Evolutionary conservation across 257 asterid genomes (phyloP).

Genomic region (Prunella vulgaris): DNA sequence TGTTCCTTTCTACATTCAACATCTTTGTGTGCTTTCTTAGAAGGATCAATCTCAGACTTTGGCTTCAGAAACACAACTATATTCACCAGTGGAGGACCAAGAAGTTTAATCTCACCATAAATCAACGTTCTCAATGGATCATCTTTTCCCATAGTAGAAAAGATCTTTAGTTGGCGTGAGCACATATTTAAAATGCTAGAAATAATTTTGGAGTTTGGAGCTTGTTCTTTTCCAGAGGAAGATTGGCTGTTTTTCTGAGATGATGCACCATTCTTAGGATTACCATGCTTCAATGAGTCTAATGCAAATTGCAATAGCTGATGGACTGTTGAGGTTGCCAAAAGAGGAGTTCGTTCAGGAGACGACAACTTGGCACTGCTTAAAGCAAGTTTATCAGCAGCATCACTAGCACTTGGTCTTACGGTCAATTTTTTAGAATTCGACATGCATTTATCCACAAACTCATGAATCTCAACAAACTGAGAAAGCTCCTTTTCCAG

Average conservation of each 20-base stretch:
- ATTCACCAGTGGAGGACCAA: conserved; percentile 66
- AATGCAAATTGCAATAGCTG: conserved; percentile 46
- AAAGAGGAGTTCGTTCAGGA: conserved; percentile 60
- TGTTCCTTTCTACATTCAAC: conserved; percentile 53
- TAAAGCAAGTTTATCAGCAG: conserved; percentile 37
- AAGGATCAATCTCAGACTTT: conserved; percentile 29
- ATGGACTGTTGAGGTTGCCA: conserved; percentile 59
- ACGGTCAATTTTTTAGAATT: conserved; percentile 33
- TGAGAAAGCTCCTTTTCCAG: conserved; percentile 61
- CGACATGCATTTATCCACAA: conserved; percentile 39
- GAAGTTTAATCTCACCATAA: conserved; percentile 59
- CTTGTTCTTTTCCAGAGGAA: conserved; percentile 39
- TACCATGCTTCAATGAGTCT: conserved; percentile 32
- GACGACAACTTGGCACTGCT: conserved; percentile 35
- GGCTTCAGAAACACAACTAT: conserved; percentile 49
- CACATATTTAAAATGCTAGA: conserved; percentile 45
- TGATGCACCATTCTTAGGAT: conserved; percentile 28
- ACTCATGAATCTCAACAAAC: conserved; percentile 50
- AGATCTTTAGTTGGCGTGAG: conserved; percentile 44
- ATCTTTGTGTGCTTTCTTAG: conserved; percentile 53
- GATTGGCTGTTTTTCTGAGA: conserved; percentile 55
- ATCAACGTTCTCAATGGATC: conserved; percentile 59
- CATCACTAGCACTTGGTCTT: conserved; percentile 40
- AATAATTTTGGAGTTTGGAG: conserved; percentile 33
- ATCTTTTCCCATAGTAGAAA: conserved; percentile 42